Percentiles rank a stretch among this genome's conserved stretches.
These are phyloP conservation scores for Candida sp. DNA, from an alignment of 1,139 yeast genomes.

Conservation along the genomic window DNA sequence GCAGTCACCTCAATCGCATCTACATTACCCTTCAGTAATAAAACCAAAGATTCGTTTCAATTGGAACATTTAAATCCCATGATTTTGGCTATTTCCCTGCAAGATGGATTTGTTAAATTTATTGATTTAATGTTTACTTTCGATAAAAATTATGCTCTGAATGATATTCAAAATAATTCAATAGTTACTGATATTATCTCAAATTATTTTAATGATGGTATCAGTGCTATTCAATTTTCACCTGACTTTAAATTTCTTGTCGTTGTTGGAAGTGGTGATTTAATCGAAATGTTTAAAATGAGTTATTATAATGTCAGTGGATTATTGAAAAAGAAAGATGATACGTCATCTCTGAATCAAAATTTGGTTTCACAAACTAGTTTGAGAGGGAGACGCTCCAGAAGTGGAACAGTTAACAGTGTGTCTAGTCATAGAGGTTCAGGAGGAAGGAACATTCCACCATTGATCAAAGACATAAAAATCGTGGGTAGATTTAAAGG, in stretches of 20 bases:
- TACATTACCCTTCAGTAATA: conserved; percentile 15
- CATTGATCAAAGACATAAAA: conserved; percentile 38
- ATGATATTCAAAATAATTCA: conserved; percentile 27
- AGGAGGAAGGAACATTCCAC: conserved; percentile 18
- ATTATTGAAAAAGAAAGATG: conserved; percentile 17
- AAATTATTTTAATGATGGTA: conserved; percentile 65
- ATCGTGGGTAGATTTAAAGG: conserved; percentile 57
- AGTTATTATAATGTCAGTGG: conserved; percentile 37
- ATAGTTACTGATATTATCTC: conserved; percentile 57
- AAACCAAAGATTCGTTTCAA: conserved; percentile 6
- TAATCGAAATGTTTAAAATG: conserved; percentile 53
- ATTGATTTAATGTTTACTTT: conserved; percentile 43
- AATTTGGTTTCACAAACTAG: conserved; percentile 11
- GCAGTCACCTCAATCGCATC: conserved; percentile 41
- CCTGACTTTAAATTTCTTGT: conserved; percentile 63
- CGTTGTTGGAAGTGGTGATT: conserved; percentile 57
- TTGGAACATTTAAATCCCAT: conserved; percentile 42
- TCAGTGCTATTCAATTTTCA: conserved; percentile 55
- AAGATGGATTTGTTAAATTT: conserved; percentile 64
- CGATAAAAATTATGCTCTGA: conserved; percentile 14
- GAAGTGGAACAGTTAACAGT: conserved; percentile 39
- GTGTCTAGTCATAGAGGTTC: conserved; percentile 14
- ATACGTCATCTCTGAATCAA: conserved; percentile 5
- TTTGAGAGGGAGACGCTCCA: conserved; percentile 24
- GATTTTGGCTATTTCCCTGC: conserved; percentile 52